Base-by-base conservation (phyloP, 257 asterid species). In the Solanum commersonii region DNA sequence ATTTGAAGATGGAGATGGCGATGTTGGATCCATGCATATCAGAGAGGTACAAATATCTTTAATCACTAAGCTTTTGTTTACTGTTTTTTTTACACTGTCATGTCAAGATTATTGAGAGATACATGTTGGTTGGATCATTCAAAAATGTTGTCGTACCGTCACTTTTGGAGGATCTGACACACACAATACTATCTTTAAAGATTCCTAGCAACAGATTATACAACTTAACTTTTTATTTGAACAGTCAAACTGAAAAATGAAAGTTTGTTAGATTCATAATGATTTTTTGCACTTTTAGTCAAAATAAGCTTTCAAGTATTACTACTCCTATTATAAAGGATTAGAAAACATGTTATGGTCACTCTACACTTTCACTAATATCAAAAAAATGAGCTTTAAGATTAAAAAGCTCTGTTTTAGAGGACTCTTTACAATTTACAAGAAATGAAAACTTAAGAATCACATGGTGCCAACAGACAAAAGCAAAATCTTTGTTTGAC, bases 1-100 rank as follows among this genome's bases (percentile, higher is more conserved):
- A 70, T 97, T 94, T 73, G 99, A 97, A 89, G 96, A 93, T 88
- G 99, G 96, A 29, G 99, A 97, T 89, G 99, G 99, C 56, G 99
- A 94, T 86, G 87, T 97, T 63, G 99, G 98, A 44, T 94, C 99
- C 10, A 97, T 97, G 99, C 99, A 94, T 84, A 94, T 97, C 63
- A 89, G 96, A 92, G 92, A 96, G 99, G 99, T 97, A 94, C 15
- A 11, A 67, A 67, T n/a, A 52, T 52, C 63, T 52, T 1, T 52
- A 18, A 52, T 52, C 8, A 6, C n/a, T 52, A 18, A 52, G n/a
- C n/a, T 52, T 5, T 52, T 52, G 4, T 18, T 52, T 52, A 52
- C 8, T 52, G 10, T 2, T 52, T 31, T 29, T 5, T 10, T 56
- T 72, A 84, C 29, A 56, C 34, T 23, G 4, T n/a, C 23, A 77